phyloP scores from a whole-genome alignment of 106 monocot genomes.

The Dendrobium catenatum region DNA sequence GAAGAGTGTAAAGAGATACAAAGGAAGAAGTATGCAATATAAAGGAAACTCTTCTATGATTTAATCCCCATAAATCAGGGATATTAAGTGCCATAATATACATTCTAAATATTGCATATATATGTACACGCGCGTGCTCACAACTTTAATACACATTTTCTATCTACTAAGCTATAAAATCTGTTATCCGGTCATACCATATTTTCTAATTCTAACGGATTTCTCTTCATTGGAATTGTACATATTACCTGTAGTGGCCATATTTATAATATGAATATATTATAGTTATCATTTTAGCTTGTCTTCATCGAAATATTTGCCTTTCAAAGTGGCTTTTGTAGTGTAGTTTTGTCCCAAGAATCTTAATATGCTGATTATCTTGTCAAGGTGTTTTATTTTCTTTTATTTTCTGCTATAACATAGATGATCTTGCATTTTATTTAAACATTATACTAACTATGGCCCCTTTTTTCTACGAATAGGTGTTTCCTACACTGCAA shows the following conservation, averaged over 20 bases:
- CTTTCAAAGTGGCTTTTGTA: not conserved
- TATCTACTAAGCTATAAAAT: too few relatives aligned
- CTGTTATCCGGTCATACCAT: too few relatives aligned
- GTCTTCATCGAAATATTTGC: not conserved
- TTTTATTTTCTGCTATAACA: not conserved
- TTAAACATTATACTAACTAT: not conserved
- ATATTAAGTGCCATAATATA: too few relatives aligned
- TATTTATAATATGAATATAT: not conserved
- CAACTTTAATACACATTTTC: too few relatives aligned
- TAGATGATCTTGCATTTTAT: not conserved
- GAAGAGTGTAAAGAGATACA: too few relatives aligned
- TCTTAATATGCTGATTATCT: not conserved
- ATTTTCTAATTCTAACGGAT: too few relatives aligned
- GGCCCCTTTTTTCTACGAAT: not conserved
- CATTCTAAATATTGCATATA: too few relatives aligned
- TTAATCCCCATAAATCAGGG: too few relatives aligned
- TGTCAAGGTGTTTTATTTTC: not conserved
- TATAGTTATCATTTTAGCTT: not conserved
- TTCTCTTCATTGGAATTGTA: not conserved
- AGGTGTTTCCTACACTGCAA: constrained; percentile 44
- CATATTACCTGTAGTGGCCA: not conserved
- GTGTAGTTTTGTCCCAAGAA: not conserved
- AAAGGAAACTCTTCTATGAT: not conserved
- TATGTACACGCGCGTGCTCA: too few relatives aligned
- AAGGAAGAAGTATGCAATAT: too few relatives aligned